phyloP scores from a whole-genome alignment of 1,284 basidiomycete genomes.

The Pisolithus thermaeus region DNA sequence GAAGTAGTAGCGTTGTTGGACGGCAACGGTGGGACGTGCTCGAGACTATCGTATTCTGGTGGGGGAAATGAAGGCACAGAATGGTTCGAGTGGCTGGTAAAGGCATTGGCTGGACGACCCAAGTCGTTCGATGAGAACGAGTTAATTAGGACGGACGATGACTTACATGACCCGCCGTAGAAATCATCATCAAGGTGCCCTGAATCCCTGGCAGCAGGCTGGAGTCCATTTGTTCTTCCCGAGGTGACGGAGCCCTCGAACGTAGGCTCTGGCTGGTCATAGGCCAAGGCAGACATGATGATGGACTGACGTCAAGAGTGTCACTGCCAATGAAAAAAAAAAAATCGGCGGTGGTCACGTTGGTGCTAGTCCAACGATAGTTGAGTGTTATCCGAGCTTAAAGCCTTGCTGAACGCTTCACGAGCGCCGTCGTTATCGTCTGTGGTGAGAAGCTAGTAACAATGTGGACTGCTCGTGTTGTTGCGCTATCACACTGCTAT shows the following conservation, averaged over 20 bases:
- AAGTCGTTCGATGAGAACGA: constrained; percentile 8
- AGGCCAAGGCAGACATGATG: constrained; percentile 29
- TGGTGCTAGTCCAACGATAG: not conserved
- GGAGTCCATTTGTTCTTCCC: not conserved
- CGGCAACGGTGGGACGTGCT: constrained; percentile 12
- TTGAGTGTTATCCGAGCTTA: not conserved
- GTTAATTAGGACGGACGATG: constrained; percentile 1
- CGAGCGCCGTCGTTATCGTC: not conserved
- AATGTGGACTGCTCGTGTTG: not conserved
- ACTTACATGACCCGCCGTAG: constrained; percentile 18
- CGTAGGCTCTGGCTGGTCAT: constrained; percentile 19
- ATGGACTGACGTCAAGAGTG: not conserved
- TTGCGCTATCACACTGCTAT: too few species aligned
- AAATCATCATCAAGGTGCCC: constrained; percentile 10
- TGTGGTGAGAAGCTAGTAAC: not conserved
- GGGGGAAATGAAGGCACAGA: constrained; percentile 20
- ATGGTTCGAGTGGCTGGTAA: constrained; percentile 24
- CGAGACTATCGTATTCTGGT: constrained; percentile 20
- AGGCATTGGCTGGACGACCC: constrained; percentile 10
- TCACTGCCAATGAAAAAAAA: not conserved
- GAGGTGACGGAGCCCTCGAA: constrained; percentile 5
- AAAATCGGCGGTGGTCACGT: not conserved
- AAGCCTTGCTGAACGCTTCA: not conserved
- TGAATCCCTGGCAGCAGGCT: not conserved
- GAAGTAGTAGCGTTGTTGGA: constrained; percentile 19